Percentiles rank a stretch among this genome's conserved stretches.
Conservation (phyloP, 768 basidiomycete species). For the Mycena latifolia region DNA sequence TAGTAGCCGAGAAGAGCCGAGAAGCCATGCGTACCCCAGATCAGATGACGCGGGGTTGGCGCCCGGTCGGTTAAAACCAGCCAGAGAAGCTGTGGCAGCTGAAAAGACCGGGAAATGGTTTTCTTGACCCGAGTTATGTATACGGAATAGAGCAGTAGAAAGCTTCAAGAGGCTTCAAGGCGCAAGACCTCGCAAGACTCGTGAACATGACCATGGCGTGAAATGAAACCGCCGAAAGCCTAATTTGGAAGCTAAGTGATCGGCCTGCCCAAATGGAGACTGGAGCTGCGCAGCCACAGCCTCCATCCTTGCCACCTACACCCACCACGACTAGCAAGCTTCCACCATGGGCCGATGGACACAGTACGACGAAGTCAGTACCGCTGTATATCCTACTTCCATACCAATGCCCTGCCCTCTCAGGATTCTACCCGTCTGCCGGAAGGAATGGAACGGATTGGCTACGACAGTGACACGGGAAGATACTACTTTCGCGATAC, state of each 20-base stretch:
- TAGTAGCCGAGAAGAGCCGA: no score
- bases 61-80: neutral
- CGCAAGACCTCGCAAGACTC: no score
- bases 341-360: slow-evolving; percentile 44
- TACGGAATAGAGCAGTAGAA: no score
- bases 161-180: no score
- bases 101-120: neutral
- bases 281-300: no score
- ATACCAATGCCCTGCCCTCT: neutral
- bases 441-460: slow-evolving; percentile 74
- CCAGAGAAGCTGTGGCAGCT: neutral
- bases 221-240: no score
- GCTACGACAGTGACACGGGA: slow-evolving; percentile 80
- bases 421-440: slow-evolving; percentile 67
- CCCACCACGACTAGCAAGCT: no score
- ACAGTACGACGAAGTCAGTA: slow-evolving; percentile 57
- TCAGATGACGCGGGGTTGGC: slow-evolving; percentile 32
- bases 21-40: slow-evolving; percentile 34
- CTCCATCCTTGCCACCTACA: no score
- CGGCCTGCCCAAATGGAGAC: no score
- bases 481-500: slow-evolving; percentile 73
- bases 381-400: neutral
- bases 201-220: no score
- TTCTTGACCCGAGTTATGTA: neutral
- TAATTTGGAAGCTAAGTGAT: no score